These are phyloP conservation scores for Trichoderma pleuroti DNA, from an alignment of 2,329 filamentous ascomycete species.

Conservation along the genomic window DNA sequence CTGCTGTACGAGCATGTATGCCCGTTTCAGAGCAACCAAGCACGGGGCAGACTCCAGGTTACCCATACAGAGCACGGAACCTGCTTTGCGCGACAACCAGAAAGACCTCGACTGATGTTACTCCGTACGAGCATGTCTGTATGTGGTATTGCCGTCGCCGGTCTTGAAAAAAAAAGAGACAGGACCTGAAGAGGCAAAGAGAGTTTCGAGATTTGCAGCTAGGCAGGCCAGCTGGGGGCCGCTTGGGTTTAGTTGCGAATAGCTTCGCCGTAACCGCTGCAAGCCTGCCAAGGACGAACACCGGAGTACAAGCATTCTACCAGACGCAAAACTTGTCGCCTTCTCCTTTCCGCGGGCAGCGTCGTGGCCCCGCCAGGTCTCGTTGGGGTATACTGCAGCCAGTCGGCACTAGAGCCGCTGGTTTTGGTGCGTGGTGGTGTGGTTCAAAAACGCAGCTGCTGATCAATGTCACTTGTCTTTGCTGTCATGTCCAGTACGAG, in stretches of 20 bases:
- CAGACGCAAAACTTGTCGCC: neutral
- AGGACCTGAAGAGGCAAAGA: neutral
- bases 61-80: neutral
- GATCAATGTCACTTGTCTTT: neutral
- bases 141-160: neutral
- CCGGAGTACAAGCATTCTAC: neutral
- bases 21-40: neutral
- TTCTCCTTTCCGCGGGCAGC: neutral
- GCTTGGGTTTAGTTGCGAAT: neutral
- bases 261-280: neutral
- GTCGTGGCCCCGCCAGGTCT: conserved; percentile 2
- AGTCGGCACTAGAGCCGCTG: neutral
- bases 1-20: neutral
- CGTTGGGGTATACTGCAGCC: conserved; percentile 1
- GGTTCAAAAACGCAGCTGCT: neutral
- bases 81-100: neutral
- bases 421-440: neutral
- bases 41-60: neutral
- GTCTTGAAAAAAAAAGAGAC: neutral
- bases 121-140: neutral
- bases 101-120: neutral
- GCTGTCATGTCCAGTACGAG: no score
- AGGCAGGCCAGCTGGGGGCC: conserved; percentile 1
- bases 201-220: conserved; percentile 6
- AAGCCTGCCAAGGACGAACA: neutral